Base-by-base conservation (phyloP, 306 rosid species). In the Corylus heterophylla region DNA sequence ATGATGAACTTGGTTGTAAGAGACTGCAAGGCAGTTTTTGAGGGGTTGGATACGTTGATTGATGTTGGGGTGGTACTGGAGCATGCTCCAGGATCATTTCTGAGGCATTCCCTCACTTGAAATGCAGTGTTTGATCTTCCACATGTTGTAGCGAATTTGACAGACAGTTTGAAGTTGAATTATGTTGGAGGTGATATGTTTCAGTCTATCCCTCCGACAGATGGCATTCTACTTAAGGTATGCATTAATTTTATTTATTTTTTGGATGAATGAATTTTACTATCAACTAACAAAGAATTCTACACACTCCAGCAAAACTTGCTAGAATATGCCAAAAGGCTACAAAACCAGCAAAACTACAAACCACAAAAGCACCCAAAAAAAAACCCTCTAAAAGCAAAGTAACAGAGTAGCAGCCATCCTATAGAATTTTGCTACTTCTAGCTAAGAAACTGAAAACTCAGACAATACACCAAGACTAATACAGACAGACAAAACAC, bases 141-240 rank as follows among this genome's bases (percentile, higher is more conserved):
- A 0, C 80, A 82, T 12, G 91, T 85, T 55, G 89, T 85, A n/a
- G 86, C 75, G 58, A 66, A 82, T 68, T 74, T 75, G 27, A 4
- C 39, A n/a, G 87, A 68, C 4, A 39, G 29, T 10, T 73, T 70
- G 3, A 87, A 84, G 59, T 76, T 90, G 86, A 90, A 58, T 37
- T 90, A 80, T 72, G 78, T 82, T 71, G 89, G 79, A 7, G 93
- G 90, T 0, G 85, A 90, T 25, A 89, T 89, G 90, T 86, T 87
- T 86, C 70, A 80, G 0, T 61, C 70, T n/a, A 79, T 89, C n/a
- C 91, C 91, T 68, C 50, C 87, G 10, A 91, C 91, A 0, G 89
- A 88, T 80, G 90, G 86, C 16, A 51, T 90, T 67, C 49, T 88
- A 2, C 83, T 86, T 13, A 88, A 88, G 86, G 91, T 84, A 82